These are phyloP conservation scores for Rosellinia necatrix DNA, from an alignment of 2,329 filamentous ascomycete species.

Conservation along the genomic window DNA sequence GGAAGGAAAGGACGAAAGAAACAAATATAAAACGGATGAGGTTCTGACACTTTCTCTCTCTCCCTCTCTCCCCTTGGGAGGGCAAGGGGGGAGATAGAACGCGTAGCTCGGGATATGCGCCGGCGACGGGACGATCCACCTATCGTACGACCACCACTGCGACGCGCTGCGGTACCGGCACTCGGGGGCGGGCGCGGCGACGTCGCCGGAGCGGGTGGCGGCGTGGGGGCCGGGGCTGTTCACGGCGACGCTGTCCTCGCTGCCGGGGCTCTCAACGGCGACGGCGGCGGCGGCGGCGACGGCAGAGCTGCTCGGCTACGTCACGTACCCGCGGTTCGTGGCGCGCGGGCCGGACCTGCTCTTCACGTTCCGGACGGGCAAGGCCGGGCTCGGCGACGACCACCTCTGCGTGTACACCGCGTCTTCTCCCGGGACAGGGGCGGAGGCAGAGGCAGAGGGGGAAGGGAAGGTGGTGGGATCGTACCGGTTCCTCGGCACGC, in stretches of 20 bases:
- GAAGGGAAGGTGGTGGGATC: conserved; percentile 32
- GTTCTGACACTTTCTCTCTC: too few species aligned
- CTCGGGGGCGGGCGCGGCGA: conserved; percentile 42
- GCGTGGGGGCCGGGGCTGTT: conserved; percentile 45
- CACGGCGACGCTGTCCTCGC: conserved; percentile 42
- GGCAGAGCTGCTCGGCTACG: conserved; percentile 42
- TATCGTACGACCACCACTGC: conserved; percentile 58
- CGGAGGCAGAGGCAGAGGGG: neutral
- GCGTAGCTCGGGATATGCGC: conserved; percentile 50
- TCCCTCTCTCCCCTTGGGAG: too few species aligned
- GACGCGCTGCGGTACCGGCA: conserved; percentile 48
- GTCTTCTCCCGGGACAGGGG: neutral
- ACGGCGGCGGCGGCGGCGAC: conserved; percentile 28
- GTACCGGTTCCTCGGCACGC: conserved; percentile 47
- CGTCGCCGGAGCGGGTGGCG: conserved; percentile 38
- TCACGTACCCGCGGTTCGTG: conserved; percentile 57
- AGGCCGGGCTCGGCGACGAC: conserved; percentile 55
- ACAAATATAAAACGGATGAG: too few species aligned
- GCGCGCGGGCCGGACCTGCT: conserved; percentile 45
- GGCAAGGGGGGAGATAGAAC: too few species aligned
- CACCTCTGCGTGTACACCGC: conserved; percentile 52
- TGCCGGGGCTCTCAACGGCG: conserved; percentile 42
- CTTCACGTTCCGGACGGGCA: conserved; percentile 55
- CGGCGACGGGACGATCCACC: conserved; percentile 57
- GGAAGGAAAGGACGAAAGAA: too few species aligned